A percentile compares a stretch with the other conserved stretches of the same genome.
Conservation (phyloP, 2,329 filamentous ascomycete genomes). For the Penicillium sp. region DNA sequence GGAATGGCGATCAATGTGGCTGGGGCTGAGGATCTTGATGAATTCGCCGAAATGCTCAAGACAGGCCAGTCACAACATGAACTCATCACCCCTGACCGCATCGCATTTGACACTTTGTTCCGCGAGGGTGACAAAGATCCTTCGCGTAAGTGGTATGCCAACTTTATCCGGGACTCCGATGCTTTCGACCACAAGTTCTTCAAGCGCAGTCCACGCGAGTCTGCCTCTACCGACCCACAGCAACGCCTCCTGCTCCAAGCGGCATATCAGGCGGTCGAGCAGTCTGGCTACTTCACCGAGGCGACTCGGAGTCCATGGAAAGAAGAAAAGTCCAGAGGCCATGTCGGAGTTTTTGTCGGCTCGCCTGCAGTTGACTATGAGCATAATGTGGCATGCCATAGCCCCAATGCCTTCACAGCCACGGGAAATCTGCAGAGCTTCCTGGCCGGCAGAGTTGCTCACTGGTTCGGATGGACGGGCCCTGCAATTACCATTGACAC, state of each 20-base stretch:
- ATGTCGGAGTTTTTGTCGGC: slow-evolving; percentile 38
- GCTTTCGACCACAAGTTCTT: slow-evolving; percentile 45
- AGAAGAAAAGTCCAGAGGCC: slow-evolving; percentile 8
- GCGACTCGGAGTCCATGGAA: neutral
- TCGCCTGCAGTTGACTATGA: slow-evolving; percentile 37
- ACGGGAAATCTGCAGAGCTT: slow-evolving; percentile 29
- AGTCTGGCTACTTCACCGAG: slow-evolving; percentile 37
- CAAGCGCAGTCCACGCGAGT: slow-evolving; percentile 37
- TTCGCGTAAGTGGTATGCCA: slow-evolving; percentile 4
- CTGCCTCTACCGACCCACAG: slow-evolving; percentile 39
- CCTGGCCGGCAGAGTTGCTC: slow-evolving; percentile 44
- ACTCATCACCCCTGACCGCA: neutral
- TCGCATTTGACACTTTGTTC: neutral
- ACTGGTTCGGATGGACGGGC: slow-evolving; percentile 53
- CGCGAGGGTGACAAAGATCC: neutral
- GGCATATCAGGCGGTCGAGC: slow-evolving; percentile 43
- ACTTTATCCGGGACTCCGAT: slow-evolving; percentile 29
- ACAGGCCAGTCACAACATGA: neutral
- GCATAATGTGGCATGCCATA: slow-evolving; percentile 37
- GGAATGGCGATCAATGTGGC: slow-evolving; percentile 1
- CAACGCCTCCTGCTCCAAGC: slow-evolving; percentile 37
- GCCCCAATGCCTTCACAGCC: slow-evolving; percentile 38
- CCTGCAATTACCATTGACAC: slow-evolving; percentile 51
- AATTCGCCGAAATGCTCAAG: neutral
- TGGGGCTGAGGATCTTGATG: neutral